Evolutionary conservation across 805 yeast genomes (phyloP), one percentile per base, ranked within the genome.

Genomic region (Naumovozyma dairenensis): DNA sequence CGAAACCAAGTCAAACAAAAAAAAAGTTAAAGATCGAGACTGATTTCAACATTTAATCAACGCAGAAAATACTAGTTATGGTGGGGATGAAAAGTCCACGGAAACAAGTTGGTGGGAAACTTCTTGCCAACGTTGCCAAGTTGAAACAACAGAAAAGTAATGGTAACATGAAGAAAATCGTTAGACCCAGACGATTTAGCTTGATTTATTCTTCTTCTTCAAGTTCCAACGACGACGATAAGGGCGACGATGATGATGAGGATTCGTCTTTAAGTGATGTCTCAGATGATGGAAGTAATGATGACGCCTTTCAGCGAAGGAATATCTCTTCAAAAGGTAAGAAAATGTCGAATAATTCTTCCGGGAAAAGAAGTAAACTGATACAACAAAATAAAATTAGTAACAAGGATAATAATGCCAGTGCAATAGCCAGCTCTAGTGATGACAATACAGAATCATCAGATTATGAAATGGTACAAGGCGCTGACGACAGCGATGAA

Each of bases 191-290:
- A 49, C 53, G 65, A 40, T 66, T 66, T 40, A 62, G 69, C 42
- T 45, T 66, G 17, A 50, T 66, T 9, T 66, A 65, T 35, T 64
- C 69, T n/a, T 66, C 66, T 16, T 58, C 52, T 30, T 60, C 66
- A 7, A n/a, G n/a, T n/a, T n/a, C n/a, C n/a, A n/a, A n/a, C n/a
- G n/a, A n/a, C n/a, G n/a, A n/a, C n/a, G n/a, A n/a, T n/a, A n/a
- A n/a, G n/a, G n/a, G n/a, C n/a, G n/a, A n/a, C n/a, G n/a, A n/a
- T n/a, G n/a, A n/a, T n/a, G n/a, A n/a, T n/a, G n/a, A n/a, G n/a
- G n/a, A n/a, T n/a, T 24, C 26, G n/a, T 59, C 64, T 6, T 34
- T 61, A 16, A 62, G 66, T 37, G 66, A 62, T 6, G 53, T 57
- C 15, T 59, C 62, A 16, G 61, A 59, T 20, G 57, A 48, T n/a